Base-by-base conservation (phyloP, 345 rosid species). In the Eutrema japonicum region DNA sequence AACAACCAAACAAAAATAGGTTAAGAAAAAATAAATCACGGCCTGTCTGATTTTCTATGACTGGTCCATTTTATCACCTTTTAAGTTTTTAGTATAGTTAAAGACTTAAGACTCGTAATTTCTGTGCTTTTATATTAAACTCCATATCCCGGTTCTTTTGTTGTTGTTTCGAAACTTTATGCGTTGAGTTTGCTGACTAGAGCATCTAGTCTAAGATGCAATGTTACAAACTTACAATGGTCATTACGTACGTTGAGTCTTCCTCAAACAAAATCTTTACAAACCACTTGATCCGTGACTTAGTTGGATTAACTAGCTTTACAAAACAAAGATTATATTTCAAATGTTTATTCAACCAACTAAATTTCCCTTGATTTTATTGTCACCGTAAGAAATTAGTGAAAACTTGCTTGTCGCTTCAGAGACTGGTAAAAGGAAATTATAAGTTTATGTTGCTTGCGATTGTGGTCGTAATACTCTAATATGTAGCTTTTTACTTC, bases 21-120 rank as follows among this genome's bases (percentile, higher is more conserved):
- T 8, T 50, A 37, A 37, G 41, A 16, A 16, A 14, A 51, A 67
- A 53, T 53, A 75, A 51, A 36, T 36, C 7, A 68, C 33, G 57
- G 74, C 6, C 14, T 27, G 66, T 75, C 74, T 61, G 37, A 32
- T 68, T 68, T 75, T 68, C 38, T 43, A 1, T 7, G 63, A 51
- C 63, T 60, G 16, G 27, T 40, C 48, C 78, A 61, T 66, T 47
- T 12, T 37, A 8, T 41, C 54, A 10, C 33, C 6, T 22, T 35
- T 57, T 26, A 52, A 2, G 56, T 14, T 46, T 22, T 46, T 16
- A 45, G 47, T 64, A 57, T 65, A 54, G 58, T 46, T 50, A 16
- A 3, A 41, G 68, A 61, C 18, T 22, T 22, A 46, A 18, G 68
- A 61, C 18, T 14, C 58, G 29, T 37, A 8, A 14, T 10, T 7